A percentile compares a stretch with the other conserved stretches of the same genome.
phyloP scores from a whole-genome alignment of 1,284 basidiomycete species.

The Pascua sp. region DNA sequence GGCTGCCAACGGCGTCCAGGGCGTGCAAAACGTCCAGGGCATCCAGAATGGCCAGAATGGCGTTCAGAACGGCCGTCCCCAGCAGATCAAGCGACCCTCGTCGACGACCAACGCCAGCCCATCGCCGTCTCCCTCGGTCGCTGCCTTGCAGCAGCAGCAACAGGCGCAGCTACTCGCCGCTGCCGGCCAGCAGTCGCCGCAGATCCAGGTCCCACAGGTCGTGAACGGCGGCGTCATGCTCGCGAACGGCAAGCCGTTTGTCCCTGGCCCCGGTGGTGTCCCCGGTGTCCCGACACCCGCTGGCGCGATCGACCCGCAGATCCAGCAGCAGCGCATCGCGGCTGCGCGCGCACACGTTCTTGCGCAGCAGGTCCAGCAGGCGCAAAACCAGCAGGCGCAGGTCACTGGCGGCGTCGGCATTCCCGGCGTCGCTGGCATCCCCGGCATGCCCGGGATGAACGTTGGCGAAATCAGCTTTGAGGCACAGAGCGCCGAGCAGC shows the following conservation, averaged over 20 bases:
- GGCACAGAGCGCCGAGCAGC: slow-evolving; percentile 22
- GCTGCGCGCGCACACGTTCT: slow-evolving; percentile 16
- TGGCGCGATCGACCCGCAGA: slow-evolving; percentile 19
- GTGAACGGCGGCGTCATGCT: slow-evolving; percentile 21
- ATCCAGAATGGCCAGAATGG: not conserved
- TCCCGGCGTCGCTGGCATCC: too few species aligned
- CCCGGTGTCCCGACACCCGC: slow-evolving; percentile 13
- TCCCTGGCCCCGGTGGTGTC: slow-evolving; percentile 12
- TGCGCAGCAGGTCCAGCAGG: slow-evolving; percentile 5
- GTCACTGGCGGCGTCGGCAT: too few species aligned
- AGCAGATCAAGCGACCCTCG: slow-evolving; percentile 3
- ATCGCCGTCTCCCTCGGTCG: slow-evolving; percentile 18
- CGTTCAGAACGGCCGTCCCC: slow-evolving; percentile 3
- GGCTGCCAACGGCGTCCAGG: not conserved
- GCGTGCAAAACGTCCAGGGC: slow-evolving; percentile 14
- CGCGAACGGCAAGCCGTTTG: slow-evolving; percentile 28
- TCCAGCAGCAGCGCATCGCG: slow-evolving; percentile 18
- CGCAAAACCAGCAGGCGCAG: not conserved
- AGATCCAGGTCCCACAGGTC: slow-evolving; percentile 22
- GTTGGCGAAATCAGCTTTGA: slow-evolving; percentile 16
- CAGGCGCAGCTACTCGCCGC: slow-evolving; percentile 7
- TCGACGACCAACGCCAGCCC: slow-evolving; percentile 1
- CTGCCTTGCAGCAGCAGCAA: slow-evolving; percentile 15
- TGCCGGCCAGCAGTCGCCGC: not conserved
- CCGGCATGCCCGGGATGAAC: too few species aligned